These are phyloP conservation scores for Dictyostelium purpureum DNA, from an alignment of 78 protist genomes.

Conservation along the genomic window DNA sequence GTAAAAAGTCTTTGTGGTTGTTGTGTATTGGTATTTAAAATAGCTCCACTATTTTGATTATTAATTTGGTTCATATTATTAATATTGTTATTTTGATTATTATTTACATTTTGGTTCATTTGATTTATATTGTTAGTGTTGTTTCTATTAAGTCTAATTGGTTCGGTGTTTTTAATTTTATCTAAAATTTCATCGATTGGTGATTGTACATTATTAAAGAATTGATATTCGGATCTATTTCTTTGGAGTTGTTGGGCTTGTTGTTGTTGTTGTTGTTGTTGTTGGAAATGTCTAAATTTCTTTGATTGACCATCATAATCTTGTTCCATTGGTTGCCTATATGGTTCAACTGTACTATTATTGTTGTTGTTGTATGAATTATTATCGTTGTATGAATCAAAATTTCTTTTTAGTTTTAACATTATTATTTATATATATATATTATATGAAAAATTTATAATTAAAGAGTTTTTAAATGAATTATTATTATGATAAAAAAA, in stretches of 20 bases:
- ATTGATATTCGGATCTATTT: constrained; percentile 39
- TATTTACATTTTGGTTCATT: neutral
- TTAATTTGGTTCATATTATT: neutral
- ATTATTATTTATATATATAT: neutral
- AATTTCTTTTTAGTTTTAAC: constrained; percentile 70
- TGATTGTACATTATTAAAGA: constrained; percentile 6
- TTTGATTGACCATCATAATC: neutral
- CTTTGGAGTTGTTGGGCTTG: neutral
- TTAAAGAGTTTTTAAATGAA: too few relatives aligned
- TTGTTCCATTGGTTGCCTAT: neutral
- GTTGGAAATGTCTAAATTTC: constrained; percentile 16
- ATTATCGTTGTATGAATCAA: constrained; percentile 29
- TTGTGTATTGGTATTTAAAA: neutral
- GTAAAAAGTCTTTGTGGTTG: constrained; percentile 65
- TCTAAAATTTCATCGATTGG: constrained; percentile 52
- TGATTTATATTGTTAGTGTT: neutral
- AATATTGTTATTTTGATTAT: neutral
- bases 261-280: constrained; percentile 29
- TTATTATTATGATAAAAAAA: too few relatives aligned
- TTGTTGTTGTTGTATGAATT: neutral
- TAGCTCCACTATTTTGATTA: neutral
- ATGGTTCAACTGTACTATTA: neutral
- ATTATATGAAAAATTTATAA: neutral
- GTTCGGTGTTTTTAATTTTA: constrained; percentile 10
- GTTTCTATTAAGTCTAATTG: neutral